Evolutionary conservation across 1,284 basidiomycete species (phyloP).

Genomic region (Microbotryum silenes-acaulis): DNA sequence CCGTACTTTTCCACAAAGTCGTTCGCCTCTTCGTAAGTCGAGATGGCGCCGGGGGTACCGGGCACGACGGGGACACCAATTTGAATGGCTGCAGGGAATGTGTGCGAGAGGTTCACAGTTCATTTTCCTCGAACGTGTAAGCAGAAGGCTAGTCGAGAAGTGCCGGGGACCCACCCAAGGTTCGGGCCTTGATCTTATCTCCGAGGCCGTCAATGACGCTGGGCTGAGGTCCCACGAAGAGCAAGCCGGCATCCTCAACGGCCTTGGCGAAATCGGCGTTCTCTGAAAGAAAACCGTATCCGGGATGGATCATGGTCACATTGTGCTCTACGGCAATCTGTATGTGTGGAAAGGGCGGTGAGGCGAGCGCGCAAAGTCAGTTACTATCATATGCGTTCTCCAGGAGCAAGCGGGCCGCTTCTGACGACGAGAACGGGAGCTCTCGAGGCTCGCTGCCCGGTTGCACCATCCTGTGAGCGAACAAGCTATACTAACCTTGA

Average conservation of each 20-base stretch:
- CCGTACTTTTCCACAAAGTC: conserved; percentile 90
- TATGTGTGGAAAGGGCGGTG: background rate
- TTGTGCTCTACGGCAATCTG: conserved; percentile 83
- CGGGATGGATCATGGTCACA: conserved; percentile 98
- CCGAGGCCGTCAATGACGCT: conserved; percentile 96
- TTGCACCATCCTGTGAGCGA: background rate
- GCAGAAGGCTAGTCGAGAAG: too few relatives aligned
- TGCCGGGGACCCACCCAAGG: background rate
- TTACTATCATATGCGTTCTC: background rate
- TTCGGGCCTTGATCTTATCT: conserved; percentile 89
- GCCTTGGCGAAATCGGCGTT: conserved; percentile 92
- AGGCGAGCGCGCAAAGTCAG: background rate
- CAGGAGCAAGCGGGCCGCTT: background rate
- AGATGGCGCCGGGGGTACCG: conserved; percentile 91
- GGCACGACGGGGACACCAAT: conserved; percentile 92
- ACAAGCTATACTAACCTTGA: conserved; percentile 43
- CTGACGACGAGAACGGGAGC: background rate
- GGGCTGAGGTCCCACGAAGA: conserved; percentile 92
- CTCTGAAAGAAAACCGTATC: conserved; percentile 96
- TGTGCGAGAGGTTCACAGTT: too few relatives aligned
- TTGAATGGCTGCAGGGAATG: conserved; percentile 56
- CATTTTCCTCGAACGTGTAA: too few relatives aligned
- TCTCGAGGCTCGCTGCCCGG: background rate
- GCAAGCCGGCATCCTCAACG: conserved; percentile 93
- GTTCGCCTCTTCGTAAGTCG: conserved; percentile 69